These are phyloP conservation scores for Stephanodiscus triporus DNA, from an alignment of 108 stramenopile genomes.

Conservation along the genomic window DNA sequence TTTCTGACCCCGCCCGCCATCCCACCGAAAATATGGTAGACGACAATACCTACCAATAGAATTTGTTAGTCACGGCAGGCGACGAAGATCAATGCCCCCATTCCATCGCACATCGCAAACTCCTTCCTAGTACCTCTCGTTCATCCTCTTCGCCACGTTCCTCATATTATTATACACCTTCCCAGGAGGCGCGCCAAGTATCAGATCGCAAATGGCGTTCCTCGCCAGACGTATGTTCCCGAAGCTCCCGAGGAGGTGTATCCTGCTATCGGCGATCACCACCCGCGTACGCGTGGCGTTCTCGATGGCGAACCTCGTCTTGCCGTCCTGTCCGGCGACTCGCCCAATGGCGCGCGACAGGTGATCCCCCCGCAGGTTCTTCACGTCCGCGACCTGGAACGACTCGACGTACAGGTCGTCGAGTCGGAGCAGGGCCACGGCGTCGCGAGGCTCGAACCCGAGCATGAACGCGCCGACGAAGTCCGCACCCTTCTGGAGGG, in stretches of 20 bases:
- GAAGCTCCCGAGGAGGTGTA: constrained; percentile 96
- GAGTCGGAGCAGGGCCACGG: constrained; percentile 95
- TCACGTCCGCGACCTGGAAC: constrained; percentile 98
- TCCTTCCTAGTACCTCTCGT: constrained; percentile 85
- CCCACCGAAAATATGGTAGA: background rate
- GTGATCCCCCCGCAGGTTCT: constrained; percentile 95
- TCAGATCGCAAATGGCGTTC: constrained; percentile 98
- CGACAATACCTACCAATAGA: too few species aligned
- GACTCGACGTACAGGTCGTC: constrained; percentile 98
- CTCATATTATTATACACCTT: constrained; percentile 99
- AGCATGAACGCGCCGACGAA: constrained; percentile 98
- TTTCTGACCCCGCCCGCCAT: background rate
- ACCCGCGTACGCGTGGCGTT: constrained; percentile 99
- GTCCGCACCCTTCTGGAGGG: constrained; percentile 96
- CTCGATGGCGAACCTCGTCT: constrained; percentile 99
- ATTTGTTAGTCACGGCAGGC: background rate
- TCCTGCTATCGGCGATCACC: constrained; percentile 95
- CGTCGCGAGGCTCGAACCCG: constrained; percentile 99
- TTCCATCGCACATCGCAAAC: background rate
- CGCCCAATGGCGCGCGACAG: constrained; percentile 97
- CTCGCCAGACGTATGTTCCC: constrained; percentile 97
- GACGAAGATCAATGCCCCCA: background rate
- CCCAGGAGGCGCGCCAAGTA: constrained; percentile 99
- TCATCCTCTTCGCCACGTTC: constrained; percentile 97
- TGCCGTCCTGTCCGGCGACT: constrained; percentile 98